Percentiles rank a stretch among this genome's conserved stretches.
phyloP scores from a whole-genome alignment of 1,139 yeast genomes.

The Blastobotrys serpentis region DNA sequence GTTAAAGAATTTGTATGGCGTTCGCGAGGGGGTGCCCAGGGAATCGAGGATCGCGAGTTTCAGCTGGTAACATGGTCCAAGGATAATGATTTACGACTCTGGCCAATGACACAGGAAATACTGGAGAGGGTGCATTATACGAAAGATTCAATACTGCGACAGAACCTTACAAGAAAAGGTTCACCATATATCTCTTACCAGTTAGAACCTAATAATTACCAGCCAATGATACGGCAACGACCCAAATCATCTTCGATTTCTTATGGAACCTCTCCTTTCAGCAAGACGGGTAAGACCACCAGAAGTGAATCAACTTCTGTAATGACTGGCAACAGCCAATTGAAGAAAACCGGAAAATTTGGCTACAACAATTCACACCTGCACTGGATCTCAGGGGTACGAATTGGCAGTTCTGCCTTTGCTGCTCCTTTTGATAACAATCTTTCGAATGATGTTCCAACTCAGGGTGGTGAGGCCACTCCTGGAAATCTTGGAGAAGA shows the following conservation, averaged over 20 bases:
- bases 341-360: conserved; percentile 3
- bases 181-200: conserved; percentile 52
- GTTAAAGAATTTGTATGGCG: conserved; percentile 90
- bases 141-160: conserved; percentile 41
- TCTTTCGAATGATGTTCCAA: conserved; percentile 27
- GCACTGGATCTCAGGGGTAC: conserved; percentile 92
- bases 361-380: conserved; percentile 58
- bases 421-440: conserved; percentile 34
- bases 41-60: conserved; percentile 68
- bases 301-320: conserved; percentile 8
- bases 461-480: conserved; percentile 43
- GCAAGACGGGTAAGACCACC: neutral
- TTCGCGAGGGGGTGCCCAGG: conserved; percentile 49
- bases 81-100: conserved; percentile 77
- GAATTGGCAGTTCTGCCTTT: conserved; percentile 60
- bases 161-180: conserved; percentile 42
- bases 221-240: neutral
- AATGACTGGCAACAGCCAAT: conserved; percentile 15
- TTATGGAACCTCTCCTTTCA: conserved; percentile 10
- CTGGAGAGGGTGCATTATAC: conserved; percentile 60
- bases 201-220: conserved; percentile 45
- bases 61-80: conserved; percentile 94
- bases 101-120: conserved; percentile 68
- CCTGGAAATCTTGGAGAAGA: conserved; percentile 86
- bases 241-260: conserved; percentile 5